phyloP scores from a whole-genome alignment of 2,329 filamentous ascomycete genomes.

The Trichoderma sp. region DNA sequence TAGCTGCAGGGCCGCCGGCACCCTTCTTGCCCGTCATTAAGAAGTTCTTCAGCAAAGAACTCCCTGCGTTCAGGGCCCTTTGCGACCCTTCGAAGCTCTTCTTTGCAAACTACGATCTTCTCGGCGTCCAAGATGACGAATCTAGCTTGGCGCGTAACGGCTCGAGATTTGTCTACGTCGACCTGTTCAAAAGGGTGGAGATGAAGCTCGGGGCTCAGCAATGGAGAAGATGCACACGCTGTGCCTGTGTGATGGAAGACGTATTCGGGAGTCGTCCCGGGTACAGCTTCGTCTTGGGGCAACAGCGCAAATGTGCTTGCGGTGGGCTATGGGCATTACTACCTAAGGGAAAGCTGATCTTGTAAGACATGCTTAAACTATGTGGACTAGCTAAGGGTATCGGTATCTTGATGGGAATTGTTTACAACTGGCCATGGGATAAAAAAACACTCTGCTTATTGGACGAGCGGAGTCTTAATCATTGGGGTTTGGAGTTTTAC shows the following conservation, averaged over 20 bases:
- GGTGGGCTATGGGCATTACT: conserved; percentile 55
- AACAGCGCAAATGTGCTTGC: conserved; percentile 58
- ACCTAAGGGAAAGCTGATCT: conserved; percentile 33
- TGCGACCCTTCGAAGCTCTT: conserved; percentile 69
- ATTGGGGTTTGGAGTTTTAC: conserved; percentile 6
- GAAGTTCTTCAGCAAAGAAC: conserved; percentile 61
- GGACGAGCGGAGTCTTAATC: neutral
- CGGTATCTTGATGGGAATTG: neutral
- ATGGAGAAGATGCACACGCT: conserved; percentile 53
- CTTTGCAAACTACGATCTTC: conserved; percentile 69
- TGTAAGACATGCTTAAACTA: conserved; percentile 2
- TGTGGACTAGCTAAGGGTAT: neutral
- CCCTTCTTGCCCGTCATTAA: conserved; percentile 61
- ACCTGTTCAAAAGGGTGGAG: conserved; percentile 61
- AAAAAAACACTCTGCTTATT: neutral
- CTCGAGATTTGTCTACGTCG: conserved; percentile 45
- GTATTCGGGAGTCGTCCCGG: conserved; percentile 49
- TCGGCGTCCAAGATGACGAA: conserved; percentile 64
- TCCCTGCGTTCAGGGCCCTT: conserved; percentile 58
- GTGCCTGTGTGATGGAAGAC: conserved; percentile 67
- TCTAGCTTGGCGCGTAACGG: conserved; percentile 46
- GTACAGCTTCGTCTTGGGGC: conserved; percentile 54
- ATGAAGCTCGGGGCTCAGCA: conserved; percentile 40
- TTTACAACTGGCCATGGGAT: neutral
- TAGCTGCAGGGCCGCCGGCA: conserved; percentile 48